A percentile compares a stretch with the other conserved stretches of the same genome.
phyloP scores from a whole-genome alignment of 495 filamentous ascomycete species.

The Daldinia grandis region DNA sequence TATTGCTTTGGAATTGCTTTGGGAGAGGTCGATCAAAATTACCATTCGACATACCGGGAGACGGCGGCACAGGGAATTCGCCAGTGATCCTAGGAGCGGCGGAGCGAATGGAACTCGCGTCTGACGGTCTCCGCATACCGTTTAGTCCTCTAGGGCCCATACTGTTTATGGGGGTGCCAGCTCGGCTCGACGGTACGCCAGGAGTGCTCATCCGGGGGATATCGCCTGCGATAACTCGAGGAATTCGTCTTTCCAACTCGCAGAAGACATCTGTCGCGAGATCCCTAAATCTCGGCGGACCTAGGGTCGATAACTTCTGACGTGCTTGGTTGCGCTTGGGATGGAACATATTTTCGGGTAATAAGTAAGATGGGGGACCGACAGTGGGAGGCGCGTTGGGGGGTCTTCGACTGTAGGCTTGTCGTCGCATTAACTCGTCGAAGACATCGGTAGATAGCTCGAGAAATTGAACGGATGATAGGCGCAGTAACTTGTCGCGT shows the following conservation, averaged over 20 bases:
- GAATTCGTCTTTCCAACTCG: conserved; percentile 90
- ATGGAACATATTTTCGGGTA: conserved; percentile 88
- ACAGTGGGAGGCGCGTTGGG: conserved; percentile 63
- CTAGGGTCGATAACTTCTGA: conserved; percentile 89
- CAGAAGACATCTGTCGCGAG: conserved; percentile 95
- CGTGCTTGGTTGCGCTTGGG: conserved; percentile 96
- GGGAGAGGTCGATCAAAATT: conserved; percentile 68
- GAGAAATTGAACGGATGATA: conserved; percentile 92
- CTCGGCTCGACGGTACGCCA: conserved; percentile 60
- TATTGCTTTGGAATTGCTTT: conserved; percentile 94
- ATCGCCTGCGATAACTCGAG: conserved; percentile 74
- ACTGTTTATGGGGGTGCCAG: conserved; percentile 65
- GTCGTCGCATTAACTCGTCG: conserved; percentile 89
- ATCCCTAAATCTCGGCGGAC: conserved; percentile 83
- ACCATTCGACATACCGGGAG: conserved; percentile 52
- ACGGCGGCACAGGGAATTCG: conserved; percentile 57
- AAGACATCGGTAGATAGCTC: conserved; percentile 98
- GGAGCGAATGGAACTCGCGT: conserved; percentile 60
- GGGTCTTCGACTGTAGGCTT: conserved; percentile 63
- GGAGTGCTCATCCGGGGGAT: conserved; percentile 75
- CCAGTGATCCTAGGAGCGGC: conserved; percentile 49
- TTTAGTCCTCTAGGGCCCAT: conserved; percentile 57
- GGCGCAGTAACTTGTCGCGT: conserved; percentile 87
- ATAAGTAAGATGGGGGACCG: conserved; percentile 71
- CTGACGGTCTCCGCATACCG: conserved; percentile 59